Evolutionary conservation across 2,329 filamentous ascomycete genomes (phyloP).

Genomic region (Trichoderma polysporum): DNA sequence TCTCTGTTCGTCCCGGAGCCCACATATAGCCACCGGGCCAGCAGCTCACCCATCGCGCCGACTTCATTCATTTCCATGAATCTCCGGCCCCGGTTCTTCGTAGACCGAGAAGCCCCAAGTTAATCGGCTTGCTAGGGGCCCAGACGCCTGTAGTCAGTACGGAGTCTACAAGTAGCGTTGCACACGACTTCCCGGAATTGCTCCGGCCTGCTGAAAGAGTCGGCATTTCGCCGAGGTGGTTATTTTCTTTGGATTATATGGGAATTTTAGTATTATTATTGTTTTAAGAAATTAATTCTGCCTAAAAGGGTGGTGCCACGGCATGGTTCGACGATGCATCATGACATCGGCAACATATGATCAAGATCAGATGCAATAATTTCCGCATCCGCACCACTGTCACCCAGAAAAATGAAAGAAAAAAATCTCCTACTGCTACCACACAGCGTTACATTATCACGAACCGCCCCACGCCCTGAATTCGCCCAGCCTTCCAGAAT

Average conservation of each 20-base stretch:
- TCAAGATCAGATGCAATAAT: neutral
- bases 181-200: neutral
- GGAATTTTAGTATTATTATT: neutral
- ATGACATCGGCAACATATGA: conserved; percentile 4
- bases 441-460: conserved; percentile 3
- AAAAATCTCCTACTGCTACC: conserved; percentile 9
- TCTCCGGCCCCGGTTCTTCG: neutral
- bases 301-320: neutral
- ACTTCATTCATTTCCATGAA: neutral
- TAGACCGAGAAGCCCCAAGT: neutral
- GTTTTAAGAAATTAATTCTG: neutral
- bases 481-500: neutral
- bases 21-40: conserved; percentile 5
- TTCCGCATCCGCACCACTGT: neutral
- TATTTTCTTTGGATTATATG: neutral
- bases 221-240: neutral
- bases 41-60: neutral
- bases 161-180: neutral
- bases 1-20: neutral
- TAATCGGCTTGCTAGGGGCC: neutral
- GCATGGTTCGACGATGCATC: neutral
- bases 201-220: neutral
- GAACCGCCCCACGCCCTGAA: neutral
- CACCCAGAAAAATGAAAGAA: neutral
- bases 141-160: neutral